Conservation (phyloP, 345 rosid genomes). For the Fremontodendron californicum region DNA sequence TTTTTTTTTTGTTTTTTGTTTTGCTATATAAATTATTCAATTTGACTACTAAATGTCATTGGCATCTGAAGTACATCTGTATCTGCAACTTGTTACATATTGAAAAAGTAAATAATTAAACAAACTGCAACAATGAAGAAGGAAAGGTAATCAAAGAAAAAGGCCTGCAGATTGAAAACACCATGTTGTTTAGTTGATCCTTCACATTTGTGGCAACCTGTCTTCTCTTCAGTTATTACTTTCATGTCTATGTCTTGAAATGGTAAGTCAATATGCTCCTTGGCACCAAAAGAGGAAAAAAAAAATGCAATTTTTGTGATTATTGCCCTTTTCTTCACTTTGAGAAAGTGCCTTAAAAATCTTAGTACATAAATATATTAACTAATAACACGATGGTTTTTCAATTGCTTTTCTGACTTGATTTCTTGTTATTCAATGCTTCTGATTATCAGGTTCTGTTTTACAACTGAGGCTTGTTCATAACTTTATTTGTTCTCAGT, state of each 20-base stretch:
- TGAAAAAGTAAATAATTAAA: not conserved
- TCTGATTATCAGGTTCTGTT: constrained; percentile 29
- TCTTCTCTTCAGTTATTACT: not conserved
- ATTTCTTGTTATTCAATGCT: not conserved
- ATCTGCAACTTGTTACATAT: no score
- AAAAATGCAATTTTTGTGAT: not conserved
- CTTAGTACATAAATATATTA: not conserved
- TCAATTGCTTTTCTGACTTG: not conserved
- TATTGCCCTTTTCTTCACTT: not conserved
- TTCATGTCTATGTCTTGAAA: no score
- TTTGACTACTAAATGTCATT: not conserved
- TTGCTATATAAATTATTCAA: not conserved
- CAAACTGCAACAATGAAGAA: not conserved
- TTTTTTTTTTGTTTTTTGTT: no score
- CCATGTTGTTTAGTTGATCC: constrained; percentile 4
- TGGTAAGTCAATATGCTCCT: not conserved
- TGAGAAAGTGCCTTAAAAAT: not conserved
- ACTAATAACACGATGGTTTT: not conserved
- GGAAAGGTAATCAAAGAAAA: not conserved
- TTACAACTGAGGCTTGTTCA: constrained; percentile 20
- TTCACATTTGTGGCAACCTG: not conserved
- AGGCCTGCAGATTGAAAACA: not conserved
- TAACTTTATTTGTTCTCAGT: constrained; percentile 36
- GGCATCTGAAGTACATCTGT: not conserved
- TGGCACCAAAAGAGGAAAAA: not conserved